Base-by-base conservation (phyloP, 1,284 basidiomycete genomes). In the Naganishia albida region DNA sequence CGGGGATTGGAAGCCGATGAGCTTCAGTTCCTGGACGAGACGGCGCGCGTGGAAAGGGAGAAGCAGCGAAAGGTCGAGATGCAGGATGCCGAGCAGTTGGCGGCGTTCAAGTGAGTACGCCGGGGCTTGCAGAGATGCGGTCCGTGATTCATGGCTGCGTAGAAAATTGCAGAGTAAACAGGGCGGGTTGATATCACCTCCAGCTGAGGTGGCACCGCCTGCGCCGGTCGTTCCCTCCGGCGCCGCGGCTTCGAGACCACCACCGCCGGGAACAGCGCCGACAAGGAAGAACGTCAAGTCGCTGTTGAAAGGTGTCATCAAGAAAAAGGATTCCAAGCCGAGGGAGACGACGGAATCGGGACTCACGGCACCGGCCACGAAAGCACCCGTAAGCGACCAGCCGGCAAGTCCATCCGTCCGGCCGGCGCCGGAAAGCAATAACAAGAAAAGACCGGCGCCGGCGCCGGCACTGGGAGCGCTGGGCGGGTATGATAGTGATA, bases 1-100 rank as follows among this genome's bases (percentile, higher is more conserved):
- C 87, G 92, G 66, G 90, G 91, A 1, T 81, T 95, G 25, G 89
- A 93, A 74, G 89, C 91, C 70, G 92, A 94, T 75, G 92, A 95
- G 74, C 87, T 92, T 68, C 85, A 88, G 78, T 95, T 94, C 75
- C 83, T 95, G 48, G 88, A 91, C 72, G 88, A 89, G 13, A 83
- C 92, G 67, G 83, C 88, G 60, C 87, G 88, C 72, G 87, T 87
- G 69, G 85, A 89, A 75, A 83, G 86, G 70, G 85, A 85, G 68
- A 88, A 89, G 75, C 90, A 93, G 74, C 83, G 85, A 6, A 82
- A 85, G 65, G 84, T 89, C 44, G 86, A 87, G 73, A 82, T 87
- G 71, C 83, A 85, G 71, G 91, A 93, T 68, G 87, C 87, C n/a
- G 87, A 88, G 72, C 90, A 93, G 78, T 78, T 93, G 63, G 85